A percentile compares a stretch with the other conserved stretches of the same genome.
These are phyloP conservation scores for Melampsora larici-populina DNA, from an alignment of 1,284 basidiomycete species.

Conservation along the genomic window DNA sequence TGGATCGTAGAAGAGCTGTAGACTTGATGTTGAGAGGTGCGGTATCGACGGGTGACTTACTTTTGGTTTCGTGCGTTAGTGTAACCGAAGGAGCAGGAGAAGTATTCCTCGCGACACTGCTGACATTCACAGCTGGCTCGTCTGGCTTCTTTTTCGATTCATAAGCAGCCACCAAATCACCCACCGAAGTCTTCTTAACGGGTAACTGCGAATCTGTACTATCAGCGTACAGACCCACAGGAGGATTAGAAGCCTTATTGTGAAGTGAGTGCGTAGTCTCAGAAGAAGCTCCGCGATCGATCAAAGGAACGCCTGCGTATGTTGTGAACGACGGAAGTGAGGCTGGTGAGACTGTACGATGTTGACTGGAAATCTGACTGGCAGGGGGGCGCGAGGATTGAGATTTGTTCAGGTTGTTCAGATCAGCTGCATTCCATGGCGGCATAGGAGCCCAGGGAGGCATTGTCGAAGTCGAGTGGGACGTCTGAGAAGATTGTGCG, in stretches of 20 bases:
- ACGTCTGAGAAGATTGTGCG: not conserved
- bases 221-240: not conserved
- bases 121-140: slow-evolving; percentile 1
- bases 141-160: slow-evolving; percentile 1
- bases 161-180: slow-evolving; percentile 14
- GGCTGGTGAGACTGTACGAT: not conserved
- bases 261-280: not conserved
- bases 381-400: slow-evolving; percentile 3
- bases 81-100: slow-evolving; percentile 2
- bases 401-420: not conserved
- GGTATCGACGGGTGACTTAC: slow-evolving; percentile 3
- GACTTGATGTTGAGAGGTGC: not conserved
- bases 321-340: not conserved
- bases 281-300: not conserved
- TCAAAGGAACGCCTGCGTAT: not conserved
- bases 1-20: not conserved
- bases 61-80: slow-evolving; percentile 1
- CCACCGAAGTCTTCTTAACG: slow-evolving; percentile 7
- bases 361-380: not conserved
- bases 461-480: slow-evolving; percentile 7
- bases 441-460: not conserved
- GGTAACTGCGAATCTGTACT: not conserved
- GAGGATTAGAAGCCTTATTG: not conserved
- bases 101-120: not conserved
- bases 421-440: not conserved